Conservation (phyloP, 108 stramenopile genomes). For the Thalassiosira profunda region DNA sequence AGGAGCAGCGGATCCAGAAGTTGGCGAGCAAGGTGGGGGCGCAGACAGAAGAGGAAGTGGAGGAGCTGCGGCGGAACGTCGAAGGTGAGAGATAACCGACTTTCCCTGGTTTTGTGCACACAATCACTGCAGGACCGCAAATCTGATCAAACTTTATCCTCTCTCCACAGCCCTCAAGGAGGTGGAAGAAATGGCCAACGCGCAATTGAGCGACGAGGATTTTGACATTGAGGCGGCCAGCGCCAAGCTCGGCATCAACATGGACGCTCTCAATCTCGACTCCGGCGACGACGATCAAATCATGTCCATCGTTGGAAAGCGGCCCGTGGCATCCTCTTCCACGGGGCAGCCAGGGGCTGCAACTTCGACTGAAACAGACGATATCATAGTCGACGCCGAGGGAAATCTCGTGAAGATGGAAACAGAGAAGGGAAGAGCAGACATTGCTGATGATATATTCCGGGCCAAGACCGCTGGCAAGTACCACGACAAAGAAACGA, state of each 20-base stretch:
- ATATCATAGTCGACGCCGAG: constrained; percentile 40
- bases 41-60: constrained; percentile 63
- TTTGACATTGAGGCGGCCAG: constrained; percentile 14
- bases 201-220: constrained; percentile 14
- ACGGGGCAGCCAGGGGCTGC: background rate
- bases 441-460: constrained; percentile 56
- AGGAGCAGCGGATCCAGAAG: constrained; percentile 67
- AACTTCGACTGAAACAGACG: background rate
- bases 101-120: no score
- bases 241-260: constrained; percentile 24
- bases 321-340: background rate
- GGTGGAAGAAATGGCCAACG: constrained; percentile 22
- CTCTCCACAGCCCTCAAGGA: constrained; percentile 32
- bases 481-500: constrained; percentile 50
- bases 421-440: constrained; percentile 10
- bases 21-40: constrained; percentile 63
- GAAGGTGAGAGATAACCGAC: constrained; percentile 56
- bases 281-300: constrained; percentile 27
- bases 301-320: constrained; percentile 25
- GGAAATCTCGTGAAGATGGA: constrained; percentile 28
- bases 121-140: no score
- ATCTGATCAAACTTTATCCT: no score
- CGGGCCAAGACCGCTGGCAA: constrained; percentile 61
- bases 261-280: constrained; percentile 22
- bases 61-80: constrained; percentile 58